phyloP scores from a whole-genome alignment of 768 basidiomycete genomes.

The Hydnum rufescens region DNA sequence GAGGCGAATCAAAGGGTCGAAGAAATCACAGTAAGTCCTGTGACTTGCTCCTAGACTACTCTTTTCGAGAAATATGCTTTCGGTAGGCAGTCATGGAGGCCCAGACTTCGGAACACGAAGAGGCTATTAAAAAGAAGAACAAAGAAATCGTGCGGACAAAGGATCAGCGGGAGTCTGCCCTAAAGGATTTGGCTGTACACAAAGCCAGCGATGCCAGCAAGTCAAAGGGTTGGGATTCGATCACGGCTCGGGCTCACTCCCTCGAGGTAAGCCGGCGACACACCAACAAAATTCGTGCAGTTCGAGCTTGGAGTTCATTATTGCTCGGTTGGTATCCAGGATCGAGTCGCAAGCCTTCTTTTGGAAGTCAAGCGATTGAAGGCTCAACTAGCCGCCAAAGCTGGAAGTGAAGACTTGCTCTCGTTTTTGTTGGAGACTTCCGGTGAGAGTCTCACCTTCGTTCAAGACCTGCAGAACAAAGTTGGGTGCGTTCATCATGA shows the following conservation, averaged over 20 bases:
- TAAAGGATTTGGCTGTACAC: constrained; percentile 30
- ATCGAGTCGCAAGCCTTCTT: constrained; percentile 48
- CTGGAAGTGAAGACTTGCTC: constrained; percentile 52
- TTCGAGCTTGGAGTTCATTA: not conserved
- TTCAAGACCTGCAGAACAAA: constrained; percentile 35
- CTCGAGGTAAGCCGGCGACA: constrained; percentile 25
- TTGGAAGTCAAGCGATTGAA: constrained; percentile 59
- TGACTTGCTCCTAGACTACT: too few species aligned
- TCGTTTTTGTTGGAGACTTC: constrained; percentile 42
- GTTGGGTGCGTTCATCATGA: constrained; percentile 28
- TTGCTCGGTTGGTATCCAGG: constrained; percentile 22
- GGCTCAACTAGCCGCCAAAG: constrained; percentile 53
- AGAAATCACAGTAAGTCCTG: too few species aligned
- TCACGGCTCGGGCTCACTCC: constrained; percentile 38
- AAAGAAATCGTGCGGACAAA: not conserved
- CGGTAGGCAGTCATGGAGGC: not conserved
- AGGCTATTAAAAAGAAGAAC: not conserved
- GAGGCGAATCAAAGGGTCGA: too few species aligned
- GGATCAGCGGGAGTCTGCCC: constrained; percentile 43
- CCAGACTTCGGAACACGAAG: not conserved
- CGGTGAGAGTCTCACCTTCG: constrained; percentile 18
- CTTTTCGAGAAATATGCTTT: too few species aligned
- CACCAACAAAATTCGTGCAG: not conserved
- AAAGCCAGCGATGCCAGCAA: constrained; percentile 25
- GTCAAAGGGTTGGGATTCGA: constrained; percentile 26